Evolutionary conservation across 2,329 filamentous ascomycete species (phyloP).

Genomic region (Aspergillus versicolor): DNA sequence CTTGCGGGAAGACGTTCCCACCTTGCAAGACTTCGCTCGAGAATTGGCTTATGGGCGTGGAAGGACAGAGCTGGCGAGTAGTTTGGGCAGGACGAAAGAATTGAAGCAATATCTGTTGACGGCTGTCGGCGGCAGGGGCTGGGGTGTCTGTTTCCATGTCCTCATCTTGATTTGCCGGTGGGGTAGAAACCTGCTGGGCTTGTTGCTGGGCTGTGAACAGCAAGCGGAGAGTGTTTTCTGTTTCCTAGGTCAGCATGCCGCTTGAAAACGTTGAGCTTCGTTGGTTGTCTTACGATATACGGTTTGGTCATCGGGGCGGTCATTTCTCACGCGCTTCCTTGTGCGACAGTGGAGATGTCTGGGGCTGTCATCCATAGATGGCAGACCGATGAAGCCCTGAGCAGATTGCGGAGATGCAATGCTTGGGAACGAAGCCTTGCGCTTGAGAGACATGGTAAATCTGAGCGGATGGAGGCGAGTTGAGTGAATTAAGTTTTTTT

Average conservation of each 20-base stretch:
- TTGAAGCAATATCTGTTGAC: conserved; percentile 40
- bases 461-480: neutral
- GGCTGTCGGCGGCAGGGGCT: conserved; percentile 34
- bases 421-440: conserved; percentile 56
- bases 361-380: conserved; percentile 33
- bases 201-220: conserved; percentile 41
- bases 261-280: neutral
- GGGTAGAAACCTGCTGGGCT: conserved; percentile 20
- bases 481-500: neutral
- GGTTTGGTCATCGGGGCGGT: conserved; percentile 55
- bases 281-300: conserved; percentile 51
- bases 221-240: conserved; percentile 45
- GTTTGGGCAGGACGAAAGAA: conserved; percentile 38
- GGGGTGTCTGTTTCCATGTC: conserved; percentile 26
- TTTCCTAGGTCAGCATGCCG: conserved; percentile 17
- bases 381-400: conserved; percentile 21
- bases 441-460: conserved; percentile 55
- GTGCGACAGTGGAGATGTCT: conserved; percentile 56
- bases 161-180: conserved; percentile 21
- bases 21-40: conserved; percentile 19
- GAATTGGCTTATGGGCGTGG: conserved; percentile 16
- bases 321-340: conserved; percentile 58
- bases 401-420: conserved; percentile 40
- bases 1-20: conserved; percentile 20
- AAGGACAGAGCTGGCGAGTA: conserved; percentile 17